A percentile compares a stretch with the other conserved stretches of the same genome.
Conservation (phyloP, 257 asterid species). For the Schizonepeta tenuifolia region DNA sequence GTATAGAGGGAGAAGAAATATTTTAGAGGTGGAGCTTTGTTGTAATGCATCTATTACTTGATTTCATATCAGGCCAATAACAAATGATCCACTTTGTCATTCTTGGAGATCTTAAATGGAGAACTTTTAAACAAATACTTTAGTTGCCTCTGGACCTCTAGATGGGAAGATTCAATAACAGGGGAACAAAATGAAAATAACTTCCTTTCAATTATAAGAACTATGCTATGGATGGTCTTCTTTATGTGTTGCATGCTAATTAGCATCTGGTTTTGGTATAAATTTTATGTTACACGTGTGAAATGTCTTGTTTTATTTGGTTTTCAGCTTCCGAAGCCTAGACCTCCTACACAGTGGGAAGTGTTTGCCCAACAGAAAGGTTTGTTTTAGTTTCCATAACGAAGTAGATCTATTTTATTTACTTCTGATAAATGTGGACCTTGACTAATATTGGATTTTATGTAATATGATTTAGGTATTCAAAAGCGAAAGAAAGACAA, state of each 20-base stretch:
- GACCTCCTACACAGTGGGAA: constrained; percentile 96
- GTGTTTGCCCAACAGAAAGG: constrained; percentile 89
- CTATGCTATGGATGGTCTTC: constrained; percentile 2
- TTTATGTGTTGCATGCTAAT: constrained; percentile 10
- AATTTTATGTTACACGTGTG: constrained; percentile 13
- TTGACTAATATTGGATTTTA: constrained; percentile 11
- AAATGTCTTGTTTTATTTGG: constrained; percentile 21
- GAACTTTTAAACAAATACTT: neutral
- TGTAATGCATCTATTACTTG: constrained; percentile 5
- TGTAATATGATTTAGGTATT: constrained; percentile 61
- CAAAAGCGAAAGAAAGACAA: constrained; percentile 73
- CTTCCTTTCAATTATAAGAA: neutral
- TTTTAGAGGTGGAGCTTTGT: neutral
- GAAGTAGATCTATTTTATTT: constrained; percentile 15
- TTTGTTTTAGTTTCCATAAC: constrained; percentile 24
- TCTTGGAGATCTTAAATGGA: constrained; percentile 9
- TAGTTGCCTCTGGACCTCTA: neutral
- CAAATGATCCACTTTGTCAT: neutral
- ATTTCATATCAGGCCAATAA: neutral
- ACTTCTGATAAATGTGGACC: constrained; percentile 2
- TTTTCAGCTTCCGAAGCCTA: constrained; percentile 88
- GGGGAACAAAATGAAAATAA: neutral
- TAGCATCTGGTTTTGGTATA: neutral
- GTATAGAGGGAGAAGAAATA: neutral
- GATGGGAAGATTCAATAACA: neutral